Conservation (phyloP, 176 grass and related monocot genomes). For the Otatea glauca region DNA sequence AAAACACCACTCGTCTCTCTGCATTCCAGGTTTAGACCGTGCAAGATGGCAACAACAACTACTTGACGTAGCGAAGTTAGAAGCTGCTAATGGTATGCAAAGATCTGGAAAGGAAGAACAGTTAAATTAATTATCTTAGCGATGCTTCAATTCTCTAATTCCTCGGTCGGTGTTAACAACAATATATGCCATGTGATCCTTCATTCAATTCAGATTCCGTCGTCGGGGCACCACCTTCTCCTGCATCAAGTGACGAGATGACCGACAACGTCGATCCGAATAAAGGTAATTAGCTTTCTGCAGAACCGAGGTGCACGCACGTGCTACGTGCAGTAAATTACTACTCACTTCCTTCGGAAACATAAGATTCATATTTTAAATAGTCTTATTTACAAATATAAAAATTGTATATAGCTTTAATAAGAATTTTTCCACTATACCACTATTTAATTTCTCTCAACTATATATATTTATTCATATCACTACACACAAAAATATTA, state of each 20-base stretch:
- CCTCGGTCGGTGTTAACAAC: conserved; percentile 22
- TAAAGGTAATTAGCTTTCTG: conserved; percentile 25
- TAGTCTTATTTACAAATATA: no score
- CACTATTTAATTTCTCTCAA: no score
- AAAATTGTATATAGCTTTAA: no score
- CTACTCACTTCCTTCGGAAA: no score
- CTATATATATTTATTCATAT: no score
- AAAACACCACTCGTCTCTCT: not conserved
- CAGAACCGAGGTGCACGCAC: not conserved
- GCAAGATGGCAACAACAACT: conserved; percentile 20
- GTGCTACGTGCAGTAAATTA: not conserved
- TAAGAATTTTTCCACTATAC: no score
- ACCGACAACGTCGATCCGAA: not conserved
- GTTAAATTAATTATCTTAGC: not conserved
- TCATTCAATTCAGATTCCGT: conserved; percentile 37
- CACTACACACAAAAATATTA: no score
- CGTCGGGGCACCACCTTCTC: not conserved
- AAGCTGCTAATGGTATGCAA: not conserved
- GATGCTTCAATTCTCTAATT: not conserved
- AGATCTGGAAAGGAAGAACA: not conserved
- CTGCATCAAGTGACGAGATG: not conserved
- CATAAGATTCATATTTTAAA: no score
- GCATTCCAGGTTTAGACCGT: conserved; percentile 35
- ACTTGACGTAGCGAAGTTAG: not conserved
- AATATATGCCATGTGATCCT: not conserved